Percentiles rank a stretch among this genome's conserved stretches.
Conservation (phyloP, 2,329 filamentous ascomycete genomes). For the Beauveria rudraprayagi region DNA sequence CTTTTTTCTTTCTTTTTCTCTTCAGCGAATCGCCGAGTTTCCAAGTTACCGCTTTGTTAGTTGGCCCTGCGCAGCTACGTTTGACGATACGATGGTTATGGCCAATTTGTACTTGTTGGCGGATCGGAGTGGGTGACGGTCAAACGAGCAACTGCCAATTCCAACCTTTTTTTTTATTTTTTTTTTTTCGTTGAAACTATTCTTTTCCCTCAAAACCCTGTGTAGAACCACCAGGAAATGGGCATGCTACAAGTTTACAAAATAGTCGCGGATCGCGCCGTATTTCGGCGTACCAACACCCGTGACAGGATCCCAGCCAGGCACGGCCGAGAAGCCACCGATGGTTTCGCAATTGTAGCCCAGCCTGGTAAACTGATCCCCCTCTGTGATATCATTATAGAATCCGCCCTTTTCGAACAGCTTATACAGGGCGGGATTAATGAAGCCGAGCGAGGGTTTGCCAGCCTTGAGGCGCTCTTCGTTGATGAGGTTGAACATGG, state of each 20-base stretch:
- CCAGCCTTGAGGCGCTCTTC: slow-evolving; percentile 17
- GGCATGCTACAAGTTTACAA: not conserved
- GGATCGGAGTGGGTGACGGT: no score
- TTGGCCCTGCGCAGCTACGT: no score
- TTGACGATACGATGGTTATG: no score
- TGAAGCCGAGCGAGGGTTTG: slow-evolving; percentile 31
- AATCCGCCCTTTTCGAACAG: not conserved
- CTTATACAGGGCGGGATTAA: slow-evolving; percentile 12
- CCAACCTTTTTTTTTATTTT: no score
- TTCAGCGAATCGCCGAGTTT: no score
- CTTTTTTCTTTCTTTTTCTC: no score
- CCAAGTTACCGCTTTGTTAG: no score
- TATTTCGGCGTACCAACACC: not conserved
- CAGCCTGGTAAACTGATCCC: not conserved
- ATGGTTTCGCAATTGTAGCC: not conserved
- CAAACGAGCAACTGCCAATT: no score
- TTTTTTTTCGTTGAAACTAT: no score
- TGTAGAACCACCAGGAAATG: no score
- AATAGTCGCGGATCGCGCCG: not conserved
- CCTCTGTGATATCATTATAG: not conserved
- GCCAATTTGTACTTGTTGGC: no score
- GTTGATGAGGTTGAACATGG: slow-evolving; percentile 16
- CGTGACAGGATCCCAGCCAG: not conserved
- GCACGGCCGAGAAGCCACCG: not conserved
- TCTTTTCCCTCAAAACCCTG: no score